Evolutionary conservation across 2,329 filamentous ascomycete species (phyloP).

Genomic region (Dothistroma pini): DNA sequence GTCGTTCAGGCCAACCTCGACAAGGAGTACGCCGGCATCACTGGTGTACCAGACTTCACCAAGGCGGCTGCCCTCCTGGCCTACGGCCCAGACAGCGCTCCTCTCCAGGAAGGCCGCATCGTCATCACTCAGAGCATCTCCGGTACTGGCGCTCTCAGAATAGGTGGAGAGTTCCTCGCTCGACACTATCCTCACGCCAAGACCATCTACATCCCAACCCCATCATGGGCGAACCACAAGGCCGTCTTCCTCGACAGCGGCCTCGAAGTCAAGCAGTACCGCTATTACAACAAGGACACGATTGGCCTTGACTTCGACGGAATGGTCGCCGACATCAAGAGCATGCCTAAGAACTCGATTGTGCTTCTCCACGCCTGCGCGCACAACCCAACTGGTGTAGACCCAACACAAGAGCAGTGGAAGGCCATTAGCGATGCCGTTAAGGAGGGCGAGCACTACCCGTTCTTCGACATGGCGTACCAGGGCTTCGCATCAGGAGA

Average conservation of each 20-base stretch:
- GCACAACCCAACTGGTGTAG: constrained; percentile 96
- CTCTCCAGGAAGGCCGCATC: constrained; percentile 69
- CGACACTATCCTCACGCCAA: constrained; percentile 89
- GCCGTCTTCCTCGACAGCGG: constrained; percentile 94
- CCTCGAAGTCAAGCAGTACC: constrained; percentile 88
- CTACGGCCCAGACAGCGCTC: constrained; percentile 76
- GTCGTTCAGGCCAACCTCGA: constrained; percentile 74
- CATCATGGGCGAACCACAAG: constrained; percentile 97
- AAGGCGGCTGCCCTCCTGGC: constrained; percentile 86
- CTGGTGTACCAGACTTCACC: constrained; percentile 90
- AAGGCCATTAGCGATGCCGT: constrained; percentile 80
- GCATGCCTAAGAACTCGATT: constrained; percentile 78
- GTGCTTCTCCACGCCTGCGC: constrained; percentile 96
- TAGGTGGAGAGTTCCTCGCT: constrained; percentile 88
- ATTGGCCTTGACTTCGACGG: constrained; percentile 97
- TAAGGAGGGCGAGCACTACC: constrained; percentile 81
- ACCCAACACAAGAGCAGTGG: constrained; percentile 91
- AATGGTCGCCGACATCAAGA: constrained; percentile 84
- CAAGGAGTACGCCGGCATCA: constrained; percentile 99
- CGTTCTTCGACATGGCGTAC: constrained; percentile 99
- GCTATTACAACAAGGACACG: constrained; percentile 99
- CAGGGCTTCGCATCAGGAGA: constrained; percentile 95
- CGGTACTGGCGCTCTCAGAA: constrained; percentile 90
- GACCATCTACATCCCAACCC: constrained; percentile 93
- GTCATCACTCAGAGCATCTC: constrained; percentile 98